Evolutionary conservation across 2,329 filamentous ascomycete genomes (phyloP), one percentile per base, ranked within the genome.

Genomic region (Ceratocystis huliohia): DNA sequence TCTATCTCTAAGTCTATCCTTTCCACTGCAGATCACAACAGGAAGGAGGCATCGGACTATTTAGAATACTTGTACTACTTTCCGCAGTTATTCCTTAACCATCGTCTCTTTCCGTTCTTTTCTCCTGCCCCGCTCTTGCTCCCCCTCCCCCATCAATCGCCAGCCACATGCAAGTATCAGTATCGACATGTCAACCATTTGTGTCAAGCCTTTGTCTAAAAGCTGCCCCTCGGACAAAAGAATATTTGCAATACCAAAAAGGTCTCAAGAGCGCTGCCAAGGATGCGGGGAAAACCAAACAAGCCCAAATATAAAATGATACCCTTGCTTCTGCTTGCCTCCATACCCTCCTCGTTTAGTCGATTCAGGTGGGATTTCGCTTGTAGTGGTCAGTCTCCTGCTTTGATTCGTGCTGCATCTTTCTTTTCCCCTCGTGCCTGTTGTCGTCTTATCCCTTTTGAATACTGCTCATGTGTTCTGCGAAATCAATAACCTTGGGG

Each of bases 231-330:
- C 48, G 7, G 8, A 50, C n/a, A 50, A n/a, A 20, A 50, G 10
- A 8, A 50, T 41, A 41, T 41, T 41, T 41, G 13, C 37, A 41
- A 41, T 41, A 41, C 37, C 1, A 20, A 50, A 57, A 57, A 57
- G 15, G 17, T 25, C 53, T 15, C 53, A 57, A 33, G 53, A 25
- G 53, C 17, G 25, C 28, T 30, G 28, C 53, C 28, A 57, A 41
- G 53, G 53, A 33, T 57, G 53, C 53, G 53, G 53, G 53, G 53
- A 57, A 57, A 57, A 17, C 25, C 20, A 57, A n/a, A 57, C 13
- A 25, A 33, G 25, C 53, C 53, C 30, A 17, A 3, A 25, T 22
- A 15, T 33, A 28, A 15, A 22, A 28, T 57, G 53, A 57, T 0
- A 13, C 53, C 53, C 53, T 28, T 57, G 28, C 25, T 57, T 57